Base-by-base conservation (phyloP, 345 rosid genomes). In the Salix suchowensis region DNA sequence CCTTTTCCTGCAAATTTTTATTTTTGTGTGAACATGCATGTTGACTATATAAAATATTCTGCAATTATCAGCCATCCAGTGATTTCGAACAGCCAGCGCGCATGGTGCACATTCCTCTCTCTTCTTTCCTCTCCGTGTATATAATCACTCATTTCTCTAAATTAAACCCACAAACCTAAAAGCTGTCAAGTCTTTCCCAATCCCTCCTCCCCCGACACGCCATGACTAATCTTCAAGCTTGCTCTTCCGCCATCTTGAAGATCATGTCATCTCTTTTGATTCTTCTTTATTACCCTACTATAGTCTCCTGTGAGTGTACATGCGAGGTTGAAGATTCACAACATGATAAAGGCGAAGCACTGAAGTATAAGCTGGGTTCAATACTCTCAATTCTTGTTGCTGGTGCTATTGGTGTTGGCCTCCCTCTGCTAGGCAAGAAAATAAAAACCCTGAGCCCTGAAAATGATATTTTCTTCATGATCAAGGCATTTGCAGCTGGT, bases 401-500 rank as follows among this genome's bases (percentile, higher is more conserved):
- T 12, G 89, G 95, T 58, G 82, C 84, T 15, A 0, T 85, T 19
- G 93, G 95, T 2, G 94, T 89, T 26, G 76, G 86, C 73, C 82
- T 86, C 73, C 91, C 92, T 6, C 65, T 92, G 54, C 68, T 88
- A 5, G 83, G 88, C 34, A 71, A 74, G 48, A 82, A 58, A 10
- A 58, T 89, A 5, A 80, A 80, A 13, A 54, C 79, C 4, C 48
- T 91, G 16, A 78, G 84, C 26, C 89, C 97, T 12, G 89, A 91
- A 44, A 87, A 80, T 32, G 82, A 89, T 67, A 28, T 84, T 16
- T 92, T 89, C 87, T 86, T 88, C 84, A 81, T 83, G 79, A 82
- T 92, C 28, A 89, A 87, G 76, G 90, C 92, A 3, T 89, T 88
- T 60, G 92, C 93, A 1, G 89, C 95, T 0, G 95, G 95, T 7